These are phyloP conservation scores for Exophiala sp. DNA, from an alignment of 2,329 filamentous ascomycete genomes.

Conservation along the genomic window DNA sequence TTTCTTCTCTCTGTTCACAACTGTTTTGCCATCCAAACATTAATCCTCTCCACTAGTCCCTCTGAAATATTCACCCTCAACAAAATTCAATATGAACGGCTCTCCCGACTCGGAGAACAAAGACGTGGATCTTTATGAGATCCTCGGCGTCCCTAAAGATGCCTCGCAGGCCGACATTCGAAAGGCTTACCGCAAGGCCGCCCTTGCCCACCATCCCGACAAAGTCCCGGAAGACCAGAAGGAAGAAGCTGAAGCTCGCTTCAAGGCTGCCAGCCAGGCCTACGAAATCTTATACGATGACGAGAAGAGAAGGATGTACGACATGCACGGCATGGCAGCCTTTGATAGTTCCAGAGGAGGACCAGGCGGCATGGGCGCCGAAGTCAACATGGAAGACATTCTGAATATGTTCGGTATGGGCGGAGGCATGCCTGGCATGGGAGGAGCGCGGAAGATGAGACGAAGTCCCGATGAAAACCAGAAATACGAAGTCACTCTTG, in stretches of 20 bases:
- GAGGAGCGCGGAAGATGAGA: conserved; percentile 53
- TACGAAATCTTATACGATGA: conserved; percentile 98
- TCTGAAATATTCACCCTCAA: background rate
- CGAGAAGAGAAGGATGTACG: conserved; percentile 85
- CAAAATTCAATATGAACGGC: conserved; percentile 19
- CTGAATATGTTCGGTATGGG: conserved; percentile 64
- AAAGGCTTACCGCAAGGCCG: conserved; percentile 85
- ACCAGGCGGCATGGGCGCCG: conserved; percentile 58
- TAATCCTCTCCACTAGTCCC: background rate
- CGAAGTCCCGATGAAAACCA: conserved; percentile 81
- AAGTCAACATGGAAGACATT: conserved; percentile 73
- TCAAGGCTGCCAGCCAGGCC: conserved; percentile 87
- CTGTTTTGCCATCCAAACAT: background rate
- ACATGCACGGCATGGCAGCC: conserved; percentile 89
- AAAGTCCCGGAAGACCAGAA: conserved; percentile 86
- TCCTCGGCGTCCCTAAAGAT: conserved; percentile 56
- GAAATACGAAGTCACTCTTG: conserved; percentile 81
- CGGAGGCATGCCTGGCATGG: conserved; percentile 44
- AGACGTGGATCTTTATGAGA: conserved; percentile 28
- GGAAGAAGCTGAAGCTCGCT: conserved; percentile 77
- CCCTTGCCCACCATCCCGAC: conserved; percentile 86
- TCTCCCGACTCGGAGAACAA: conserved; percentile 1
- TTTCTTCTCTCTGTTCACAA: background rate
- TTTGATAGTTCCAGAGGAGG: conserved; percentile 70
- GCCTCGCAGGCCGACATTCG: conserved; percentile 28